Percentiles rank a stretch among this genome's conserved stretches.
phyloP scores from a whole-genome alignment of 2,329 filamentous ascomycete genomes.

The Capronia coronata region DNA sequence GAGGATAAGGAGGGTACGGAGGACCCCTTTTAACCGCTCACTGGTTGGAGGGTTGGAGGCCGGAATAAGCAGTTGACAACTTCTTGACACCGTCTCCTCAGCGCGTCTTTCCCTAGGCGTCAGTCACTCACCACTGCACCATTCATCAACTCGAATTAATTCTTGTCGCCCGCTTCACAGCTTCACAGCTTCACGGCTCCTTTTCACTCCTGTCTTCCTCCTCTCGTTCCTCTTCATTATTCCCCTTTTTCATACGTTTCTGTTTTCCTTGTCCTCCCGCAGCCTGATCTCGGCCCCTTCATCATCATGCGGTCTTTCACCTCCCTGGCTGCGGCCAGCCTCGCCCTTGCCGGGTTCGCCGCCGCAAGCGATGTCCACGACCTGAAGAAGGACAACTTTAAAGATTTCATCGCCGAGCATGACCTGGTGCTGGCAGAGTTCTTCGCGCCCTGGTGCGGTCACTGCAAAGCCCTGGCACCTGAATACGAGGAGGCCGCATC shows the following conservation, averaged over 20 bases:
- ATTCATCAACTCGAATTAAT: too few relatives aligned
- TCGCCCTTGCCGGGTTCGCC: conserved; percentile 37
- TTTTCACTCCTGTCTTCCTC: neutral
- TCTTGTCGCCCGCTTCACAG: too few relatives aligned
- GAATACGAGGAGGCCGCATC: conserved; percentile 47
- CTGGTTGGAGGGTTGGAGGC: too few relatives aligned
- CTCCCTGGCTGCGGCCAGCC: conserved; percentile 31
- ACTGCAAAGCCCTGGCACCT: conserved; percentile 89
- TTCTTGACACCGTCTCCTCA: conserved; percentile 5
- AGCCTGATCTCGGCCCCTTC: neutral
- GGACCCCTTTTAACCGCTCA: too few relatives aligned
- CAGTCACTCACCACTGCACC: too few relatives aligned
- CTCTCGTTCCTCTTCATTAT: conserved; percentile 1
- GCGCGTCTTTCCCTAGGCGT: neutral
- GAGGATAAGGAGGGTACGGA: too few relatives aligned
- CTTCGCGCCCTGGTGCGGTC: conserved; percentile 94
- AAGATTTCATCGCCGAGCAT: conserved; percentile 76
- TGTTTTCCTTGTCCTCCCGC: neutral
- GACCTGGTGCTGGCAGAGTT: conserved; percentile 93
- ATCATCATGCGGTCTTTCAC: conserved; percentile 24
- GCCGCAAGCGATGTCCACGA: conserved; percentile 69
- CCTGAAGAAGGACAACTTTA: conserved; percentile 80
- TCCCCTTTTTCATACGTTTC: neutral
- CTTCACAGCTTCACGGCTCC: conserved; percentile 4
- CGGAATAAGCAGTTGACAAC: neutral